Percentiles rank a stretch among this genome's conserved stretches.
Evolutionary conservation across 75 land plant species (phyloP).

Genomic region (Cryptomeria japonica): DNA sequence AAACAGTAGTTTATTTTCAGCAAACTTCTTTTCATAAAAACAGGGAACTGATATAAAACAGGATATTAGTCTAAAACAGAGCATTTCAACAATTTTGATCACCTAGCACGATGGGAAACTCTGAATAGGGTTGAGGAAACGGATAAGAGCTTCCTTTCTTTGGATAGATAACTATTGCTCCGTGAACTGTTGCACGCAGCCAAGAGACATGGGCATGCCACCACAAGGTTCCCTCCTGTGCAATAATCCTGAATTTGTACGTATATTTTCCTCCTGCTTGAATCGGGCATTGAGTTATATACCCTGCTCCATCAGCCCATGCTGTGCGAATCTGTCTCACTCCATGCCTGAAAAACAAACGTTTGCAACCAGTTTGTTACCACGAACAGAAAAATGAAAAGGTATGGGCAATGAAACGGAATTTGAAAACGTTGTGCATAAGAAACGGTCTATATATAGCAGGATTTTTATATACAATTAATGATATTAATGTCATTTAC

Average conservation of each 20-base stretch:
- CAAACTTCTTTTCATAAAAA: too few relatives aligned
- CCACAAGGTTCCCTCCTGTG: slow-evolving; percentile 21
- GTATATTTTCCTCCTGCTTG: not conserved
- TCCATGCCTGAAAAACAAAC: slow-evolving; percentile 16
- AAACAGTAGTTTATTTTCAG: too few relatives aligned
- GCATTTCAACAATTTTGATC: not conserved
- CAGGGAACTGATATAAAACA: too few relatives aligned
- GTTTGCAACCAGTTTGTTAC: not conserved
- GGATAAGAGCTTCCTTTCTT: slow-evolving; percentile 9
- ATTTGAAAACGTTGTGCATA: too few relatives aligned
- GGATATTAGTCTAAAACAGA: too few relatives aligned
- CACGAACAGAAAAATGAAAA: not conserved
- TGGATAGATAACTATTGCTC: slow-evolving; percentile 9
- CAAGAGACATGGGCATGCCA: slow-evolving; percentile 24
- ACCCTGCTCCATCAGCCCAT: slow-evolving; percentile 15
- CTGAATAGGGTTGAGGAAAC: slow-evolving; percentile 8
- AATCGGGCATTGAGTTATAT: slow-evolving; percentile 21
- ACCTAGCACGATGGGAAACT: slow-evolving; percentile 15
- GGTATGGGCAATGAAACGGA: too few relatives aligned
- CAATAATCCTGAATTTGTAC: slow-evolving; percentile 8
- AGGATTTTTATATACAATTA: too few relatives aligned
- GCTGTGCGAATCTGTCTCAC: slow-evolving; percentile 6
- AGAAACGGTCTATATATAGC: too few relatives aligned
- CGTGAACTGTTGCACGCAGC: slow-evolving; percentile 20
- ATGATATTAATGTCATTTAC: too few relatives aligned